These are phyloP conservation scores for Arthroderma uncinatum DNA, from an alignment of 2,329 filamentous ascomycete genomes.

Conservation along the genomic window DNA sequence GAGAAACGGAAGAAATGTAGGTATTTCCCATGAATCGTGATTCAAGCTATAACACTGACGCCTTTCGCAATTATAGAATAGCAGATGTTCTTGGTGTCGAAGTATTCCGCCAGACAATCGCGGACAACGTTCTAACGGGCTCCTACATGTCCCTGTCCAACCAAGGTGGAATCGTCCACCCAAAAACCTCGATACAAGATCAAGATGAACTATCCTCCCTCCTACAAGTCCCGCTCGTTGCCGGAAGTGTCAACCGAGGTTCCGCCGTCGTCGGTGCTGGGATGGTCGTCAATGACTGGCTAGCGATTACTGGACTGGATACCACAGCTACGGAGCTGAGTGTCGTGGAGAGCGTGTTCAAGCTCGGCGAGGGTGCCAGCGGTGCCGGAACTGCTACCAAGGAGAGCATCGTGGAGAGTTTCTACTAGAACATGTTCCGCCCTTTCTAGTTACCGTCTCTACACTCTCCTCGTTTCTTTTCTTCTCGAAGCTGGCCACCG, in stretches of 20 bases:
- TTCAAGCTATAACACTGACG: background rate
- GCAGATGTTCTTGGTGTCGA: conserved; percentile 67
- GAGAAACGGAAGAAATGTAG: conserved; percentile 90
- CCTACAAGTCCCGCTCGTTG: conserved; percentile 90
- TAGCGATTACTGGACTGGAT: conserved; percentile 85
- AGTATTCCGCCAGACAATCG: conserved; percentile 70
- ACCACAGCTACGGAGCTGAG: conserved; percentile 96
- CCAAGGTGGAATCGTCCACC: conserved; percentile 91
- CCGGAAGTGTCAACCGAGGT: conserved; percentile 85
- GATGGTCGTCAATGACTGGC: conserved; percentile 96
- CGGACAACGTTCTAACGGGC: conserved; percentile 92
- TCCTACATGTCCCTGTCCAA: conserved; percentile 96
- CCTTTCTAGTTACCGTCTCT: background rate
- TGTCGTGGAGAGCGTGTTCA: conserved; percentile 92
- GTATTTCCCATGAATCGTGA: background rate
- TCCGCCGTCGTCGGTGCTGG: conserved; percentile 90
- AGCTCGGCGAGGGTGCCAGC: conserved; percentile 77
- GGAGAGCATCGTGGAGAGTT: conserved; percentile 97
- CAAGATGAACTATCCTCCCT: conserved; percentile 92
- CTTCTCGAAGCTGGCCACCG: background rate
- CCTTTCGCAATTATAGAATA: conserved; percentile 40
- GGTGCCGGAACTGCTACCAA: conserved; percentile 61
- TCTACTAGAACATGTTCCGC: conserved; percentile 56
- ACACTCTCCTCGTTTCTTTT: background rate
- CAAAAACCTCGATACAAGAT: conserved; percentile 92